Base-by-base conservation (phyloP, 352 stramenopile species). In the Phytopythium vexans region DNA sequence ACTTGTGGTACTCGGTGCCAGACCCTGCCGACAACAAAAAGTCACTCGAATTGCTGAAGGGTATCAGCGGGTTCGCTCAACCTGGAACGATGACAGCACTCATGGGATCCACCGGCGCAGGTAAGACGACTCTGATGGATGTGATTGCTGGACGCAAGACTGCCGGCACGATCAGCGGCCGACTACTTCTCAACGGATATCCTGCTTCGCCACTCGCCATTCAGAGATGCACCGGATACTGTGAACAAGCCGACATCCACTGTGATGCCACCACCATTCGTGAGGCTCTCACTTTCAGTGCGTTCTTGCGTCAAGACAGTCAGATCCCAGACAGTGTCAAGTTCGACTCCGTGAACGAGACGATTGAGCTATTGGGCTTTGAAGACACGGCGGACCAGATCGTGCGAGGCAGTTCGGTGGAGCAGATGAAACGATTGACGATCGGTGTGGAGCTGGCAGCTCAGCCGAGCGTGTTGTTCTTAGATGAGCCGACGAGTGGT, bases 131-230 rank as follows among this genome's bases (percentile, higher is more conserved):
- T 3, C 12, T 59, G 69, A 84, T 95, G 57, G 88, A 98, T 70
- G 88, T 97, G 3, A 86, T 98, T 41, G 83, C 89, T 7, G 62
- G 91, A n/a, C 70, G 90, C 43, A 97, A 97, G 64, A 87, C 69
- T 15, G 74, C 70, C 14, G 90, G 89, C 33, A 71, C 39, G 11
- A 77, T 95, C 51, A 68, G 56, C 33, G 88, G 89, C 36, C 55
- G 88, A 10, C 74, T 97, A 52, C 57, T 71, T n/a, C 47, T 97
- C 14, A 97, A 97, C 65, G 89, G 91, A 37, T 80, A 86, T 54
- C 41, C 60, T 3, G 64, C 54, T 0, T 56, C 34, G 27, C 36
- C 58, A 3, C 41, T 70, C 3, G 56, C 56, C 15, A 70, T 65
- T 31, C 58, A 38, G 34, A 46, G 56, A 0, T 58, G 37, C 43